Evolutionary conservation across 164 flowering plant genomes (phyloP), one percentile per base, ranked within the genome.

Genomic region (Tetrastigma voinierianum): DNA sequence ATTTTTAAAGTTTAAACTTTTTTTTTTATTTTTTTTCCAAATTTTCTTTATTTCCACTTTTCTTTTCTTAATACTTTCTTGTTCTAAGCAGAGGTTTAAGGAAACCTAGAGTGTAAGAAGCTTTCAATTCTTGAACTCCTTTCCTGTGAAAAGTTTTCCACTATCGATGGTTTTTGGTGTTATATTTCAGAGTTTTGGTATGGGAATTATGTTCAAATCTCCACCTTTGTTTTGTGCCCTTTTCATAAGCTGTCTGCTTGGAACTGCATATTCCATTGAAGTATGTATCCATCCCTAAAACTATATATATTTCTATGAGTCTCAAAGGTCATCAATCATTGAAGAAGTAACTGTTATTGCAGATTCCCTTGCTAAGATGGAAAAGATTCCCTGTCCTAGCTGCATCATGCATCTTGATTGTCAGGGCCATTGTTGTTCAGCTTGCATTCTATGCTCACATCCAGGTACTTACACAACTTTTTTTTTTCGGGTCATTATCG

Each of bases 291-390:
- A n/a, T 20, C 13, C 24, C 6, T 24, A 21, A n/a, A n/a, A n/a
- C n/a, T 14, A 40, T 12, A 16, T 53, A 24, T 43, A 16, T 47
- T 24, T 32, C 16, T 57, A 25, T 12, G 20, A 32, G 51, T 4
- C n/a, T 16, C 40, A 32, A 32, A 32, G 40, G 40, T 32, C 40
- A 32, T 32, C 40, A 32, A 32, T 32, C 40, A 32, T 32, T 32
- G 6, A 16, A 48, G 51, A 48, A 12, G 51, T 12, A 12, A 13
- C n/a, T 16, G 14, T 12, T 67, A 1, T 51, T 59, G 57, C 47
- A 84, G 88, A 69, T 78, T 65, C 88, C 85, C 10, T 64, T 74
- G 3, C 70, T 84, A 18, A 71, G 88, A 71, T 84, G 88, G 88
- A 84, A 84, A 73, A 76, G 68, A 57, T 46, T 68, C 64, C 72